A percentile compares a stretch with the other conserved stretches of the same genome.
Conservation (phyloP, 2,329 filamentous ascomycete species). For the Penicillium sp. region DNA sequence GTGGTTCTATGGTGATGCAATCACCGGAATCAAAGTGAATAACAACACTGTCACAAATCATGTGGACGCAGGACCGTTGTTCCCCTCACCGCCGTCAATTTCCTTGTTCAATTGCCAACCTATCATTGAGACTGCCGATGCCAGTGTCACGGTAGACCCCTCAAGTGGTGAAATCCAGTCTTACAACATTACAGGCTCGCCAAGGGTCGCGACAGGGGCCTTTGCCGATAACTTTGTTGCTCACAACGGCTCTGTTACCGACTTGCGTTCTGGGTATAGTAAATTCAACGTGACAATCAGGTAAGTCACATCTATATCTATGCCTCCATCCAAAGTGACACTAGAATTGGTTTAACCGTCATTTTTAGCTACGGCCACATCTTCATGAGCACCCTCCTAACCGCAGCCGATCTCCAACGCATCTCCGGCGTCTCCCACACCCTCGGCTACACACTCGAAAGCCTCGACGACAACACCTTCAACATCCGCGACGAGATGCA, state of each 20-base stretch:
- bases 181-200: conserved; percentile 13
- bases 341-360: too few species aligned
- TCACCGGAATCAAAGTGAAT: conserved; percentile 15
- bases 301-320: conserved; percentile 8
- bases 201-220: not conserved
- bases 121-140: conserved; percentile 17
- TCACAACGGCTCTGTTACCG: conserved; percentile 15
- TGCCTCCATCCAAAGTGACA: not conserved
- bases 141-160: conserved; percentile 19
- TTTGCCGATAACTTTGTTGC: conserved; percentile 24
- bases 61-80: conserved; percentile 3
- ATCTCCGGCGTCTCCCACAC: conserved; percentile 13
- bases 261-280: conserved; percentile 1
- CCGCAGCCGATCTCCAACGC: conserved; percentile 18
- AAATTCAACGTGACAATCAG: conserved; percentile 26
- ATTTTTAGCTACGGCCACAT: conserved; percentile 20
- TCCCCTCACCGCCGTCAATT: conserved; percentile 13
- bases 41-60: not conserved
- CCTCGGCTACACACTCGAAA: conserved; percentile 21
- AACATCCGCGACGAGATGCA: conserved; percentile 33
- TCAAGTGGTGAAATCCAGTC: conserved; percentile 15
- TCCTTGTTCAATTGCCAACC: conserved; percentile 21
- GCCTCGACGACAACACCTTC: conserved; percentile 32
- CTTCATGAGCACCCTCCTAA: conserved; percentile 25
- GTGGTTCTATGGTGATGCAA: conserved; percentile 22